Evolutionary conservation across 2,329 filamentous ascomycete species (phyloP).

Genomic region (Aspergillus sp.): DNA sequence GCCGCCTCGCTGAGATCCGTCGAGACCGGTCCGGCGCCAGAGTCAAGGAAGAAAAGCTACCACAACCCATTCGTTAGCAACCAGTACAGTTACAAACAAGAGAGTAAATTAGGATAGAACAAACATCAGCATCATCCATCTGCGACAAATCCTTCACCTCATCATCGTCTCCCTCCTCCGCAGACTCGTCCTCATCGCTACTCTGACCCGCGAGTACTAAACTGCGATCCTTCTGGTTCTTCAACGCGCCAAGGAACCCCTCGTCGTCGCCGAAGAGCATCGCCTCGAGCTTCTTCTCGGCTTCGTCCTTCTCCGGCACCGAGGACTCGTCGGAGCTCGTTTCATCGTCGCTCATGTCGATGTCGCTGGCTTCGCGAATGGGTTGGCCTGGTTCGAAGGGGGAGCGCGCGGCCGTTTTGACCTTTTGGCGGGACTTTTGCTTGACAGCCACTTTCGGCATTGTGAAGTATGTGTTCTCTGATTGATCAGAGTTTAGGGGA

Average conservation of each 20-base stretch:
- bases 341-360: constrained; percentile 29
- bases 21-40: constrained; percentile 52
- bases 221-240: constrained; percentile 53
- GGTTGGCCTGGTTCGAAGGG: constrained; percentile 26
- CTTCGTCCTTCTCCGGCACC: constrained; percentile 69
- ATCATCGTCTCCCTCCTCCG: constrained; percentile 44
- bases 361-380: constrained; percentile 24
- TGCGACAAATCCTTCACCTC: constrained; percentile 60
- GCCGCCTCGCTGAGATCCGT: constrained; percentile 29
- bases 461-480: background rate
- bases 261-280: constrained; percentile 84
- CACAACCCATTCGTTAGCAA: background rate
- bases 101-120: constrained; percentile 21
- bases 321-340: constrained; percentile 26
- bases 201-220: constrained; percentile 38
- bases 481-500: background rate
- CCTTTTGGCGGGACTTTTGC: constrained; percentile 31
- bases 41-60: constrained; percentile 79
- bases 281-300: constrained; percentile 82
- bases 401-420: constrained; percentile 24
- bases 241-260: constrained; percentile 77
- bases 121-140: constrained; percentile 71
- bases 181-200: constrained; percentile 30
- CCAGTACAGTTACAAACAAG: background rate
- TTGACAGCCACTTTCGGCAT: constrained; percentile 34